These are phyloP conservation scores for Cairneyella variabilis DNA, from an alignment of 495 filamentous ascomycete species.

Conservation along the genomic window DNA sequence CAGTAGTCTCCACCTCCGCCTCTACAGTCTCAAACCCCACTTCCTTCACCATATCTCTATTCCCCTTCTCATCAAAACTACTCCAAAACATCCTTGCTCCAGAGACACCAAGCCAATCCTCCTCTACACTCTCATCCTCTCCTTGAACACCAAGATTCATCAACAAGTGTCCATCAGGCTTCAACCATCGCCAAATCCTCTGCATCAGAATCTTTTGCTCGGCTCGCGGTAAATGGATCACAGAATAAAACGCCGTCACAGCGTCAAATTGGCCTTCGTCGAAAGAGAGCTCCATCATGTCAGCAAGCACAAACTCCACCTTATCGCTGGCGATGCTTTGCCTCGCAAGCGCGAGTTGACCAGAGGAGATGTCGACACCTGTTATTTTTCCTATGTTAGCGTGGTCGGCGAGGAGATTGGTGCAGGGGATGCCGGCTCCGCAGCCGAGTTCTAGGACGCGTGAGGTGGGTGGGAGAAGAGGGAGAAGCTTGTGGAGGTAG, in stretches of 20 bases:
- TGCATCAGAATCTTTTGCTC: constrained; percentile 35
- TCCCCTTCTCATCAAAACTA: constrained; percentile 33
- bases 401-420: constrained; percentile 25
- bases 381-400: constrained; percentile 20
- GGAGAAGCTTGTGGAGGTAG: constrained; percentile 29
- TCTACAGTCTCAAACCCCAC: constrained; percentile 20
- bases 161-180: constrained; percentile 35
- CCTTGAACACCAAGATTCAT: constrained; percentile 34
- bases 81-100: constrained; percentile 38
- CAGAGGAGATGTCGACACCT: constrained; percentile 37
- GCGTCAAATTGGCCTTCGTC: constrained; percentile 30
- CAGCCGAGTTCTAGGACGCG: constrained; percentile 38
- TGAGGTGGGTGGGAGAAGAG: constrained; percentile 6
- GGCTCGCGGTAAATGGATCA: constrained; percentile 41
- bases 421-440: constrained; percentile 36
- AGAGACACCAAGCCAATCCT: constrained; percentile 27
- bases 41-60: constrained; percentile 40
- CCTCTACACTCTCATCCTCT: constrained; percentile 12
- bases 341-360: constrained; percentile 34
- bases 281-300: constrained; percentile 41
- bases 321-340: constrained; percentile 10
- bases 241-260: constrained; percentile 39
- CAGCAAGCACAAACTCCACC: constrained; percentile 30
- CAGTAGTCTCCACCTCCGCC: constrained; percentile 25
- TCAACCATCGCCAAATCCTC: constrained; percentile 37